Percentiles rank a stretch among this genome's conserved stretches.
Evolutionary conservation across 768 basidiomycete genomes (phyloP).

Genomic region (Guyanaporus albipodus): DNA sequence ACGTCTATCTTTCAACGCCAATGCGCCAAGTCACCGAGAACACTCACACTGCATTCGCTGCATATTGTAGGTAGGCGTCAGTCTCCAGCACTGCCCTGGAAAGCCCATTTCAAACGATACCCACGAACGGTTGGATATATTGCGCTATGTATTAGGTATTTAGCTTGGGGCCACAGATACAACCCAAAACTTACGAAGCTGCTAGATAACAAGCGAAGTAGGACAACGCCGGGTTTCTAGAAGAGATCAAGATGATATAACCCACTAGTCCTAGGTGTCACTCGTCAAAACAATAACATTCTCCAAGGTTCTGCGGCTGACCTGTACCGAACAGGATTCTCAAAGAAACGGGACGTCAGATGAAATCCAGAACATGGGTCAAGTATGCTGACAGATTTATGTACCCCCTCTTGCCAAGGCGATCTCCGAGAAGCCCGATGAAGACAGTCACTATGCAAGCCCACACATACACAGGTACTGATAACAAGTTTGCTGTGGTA

Average conservation of each 20-base stretch:
- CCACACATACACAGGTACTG: conserved; percentile 75
- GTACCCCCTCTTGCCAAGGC: conserved; percentile 49
- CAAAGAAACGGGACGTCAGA: conserved; percentile 8
- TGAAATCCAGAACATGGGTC: background rate
- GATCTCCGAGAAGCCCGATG: conserved; percentile 62
- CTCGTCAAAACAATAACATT: conserved; percentile 1
- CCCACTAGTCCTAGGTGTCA: conserved; percentile 41
- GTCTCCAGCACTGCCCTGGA: too few relatives aligned
- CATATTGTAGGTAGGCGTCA: background rate
- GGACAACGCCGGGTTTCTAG: conserved; percentile 56
- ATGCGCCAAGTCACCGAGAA: conserved; percentile 9
- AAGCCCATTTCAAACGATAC: conserved; percentile 13
- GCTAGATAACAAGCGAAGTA: conserved; percentile 74
- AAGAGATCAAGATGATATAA: conserved; percentile 64
- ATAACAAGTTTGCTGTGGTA: conserved; percentile 67
- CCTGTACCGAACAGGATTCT: conserved; percentile 33
- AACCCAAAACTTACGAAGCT: conserved; percentile 48
- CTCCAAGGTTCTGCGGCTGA: background rate
- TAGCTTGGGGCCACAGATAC: background rate
- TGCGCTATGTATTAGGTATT: conserved; percentile 23
- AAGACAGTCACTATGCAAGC: conserved; percentile 62
- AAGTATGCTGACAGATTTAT: conserved; percentile 52
- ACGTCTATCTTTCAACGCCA: conserved; percentile 3
- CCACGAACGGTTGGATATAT: conserved; percentile 47
- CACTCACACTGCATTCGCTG: conserved; percentile 51